Conservation (phyloP, 441 rosid species). For the Pelargonium citronellum region DNA sequence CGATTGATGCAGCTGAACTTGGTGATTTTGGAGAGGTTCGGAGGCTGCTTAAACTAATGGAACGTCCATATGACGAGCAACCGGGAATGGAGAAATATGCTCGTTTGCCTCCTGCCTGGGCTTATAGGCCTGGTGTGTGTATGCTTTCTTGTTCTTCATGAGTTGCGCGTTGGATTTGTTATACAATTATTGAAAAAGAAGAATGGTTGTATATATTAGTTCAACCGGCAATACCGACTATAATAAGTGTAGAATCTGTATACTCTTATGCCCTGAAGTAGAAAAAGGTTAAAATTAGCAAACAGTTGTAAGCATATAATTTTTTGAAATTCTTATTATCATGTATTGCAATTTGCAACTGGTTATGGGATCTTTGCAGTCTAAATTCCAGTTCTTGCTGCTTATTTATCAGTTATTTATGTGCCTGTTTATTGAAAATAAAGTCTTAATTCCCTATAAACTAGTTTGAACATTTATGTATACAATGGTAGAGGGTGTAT, state of each 20-base stretch:
- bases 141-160: conserved; percentile 97
- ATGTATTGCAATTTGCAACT: no score
- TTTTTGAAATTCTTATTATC: no score
- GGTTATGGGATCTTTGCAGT: no score
- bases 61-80: conserved; percentile 78
- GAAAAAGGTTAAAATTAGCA: neutral
- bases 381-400: no score
- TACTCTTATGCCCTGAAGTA: conserved; percentile 1
- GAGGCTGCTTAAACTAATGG: conserved; percentile 68
- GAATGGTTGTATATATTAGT: conserved; percentile 26
- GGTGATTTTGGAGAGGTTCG: conserved; percentile 80
- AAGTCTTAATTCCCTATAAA: no score
- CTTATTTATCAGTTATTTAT: no score
- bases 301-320: neutral
- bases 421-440: no score
- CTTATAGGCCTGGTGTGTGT: conserved; percentile 95
- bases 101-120: conserved; percentile 97
- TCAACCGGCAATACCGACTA: conserved; percentile 7
- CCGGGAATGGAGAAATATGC: conserved; percentile 95
- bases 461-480: no score
- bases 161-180: conserved; percentile 23
- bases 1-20: conserved; percentile 79
- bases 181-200: neutral
- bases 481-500: no score
- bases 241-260: conserved; percentile 20